phyloP scores from a whole-genome alignment of 2,329 filamentous ascomycete species.

The Talaromyces albobiverticillius region DNA sequence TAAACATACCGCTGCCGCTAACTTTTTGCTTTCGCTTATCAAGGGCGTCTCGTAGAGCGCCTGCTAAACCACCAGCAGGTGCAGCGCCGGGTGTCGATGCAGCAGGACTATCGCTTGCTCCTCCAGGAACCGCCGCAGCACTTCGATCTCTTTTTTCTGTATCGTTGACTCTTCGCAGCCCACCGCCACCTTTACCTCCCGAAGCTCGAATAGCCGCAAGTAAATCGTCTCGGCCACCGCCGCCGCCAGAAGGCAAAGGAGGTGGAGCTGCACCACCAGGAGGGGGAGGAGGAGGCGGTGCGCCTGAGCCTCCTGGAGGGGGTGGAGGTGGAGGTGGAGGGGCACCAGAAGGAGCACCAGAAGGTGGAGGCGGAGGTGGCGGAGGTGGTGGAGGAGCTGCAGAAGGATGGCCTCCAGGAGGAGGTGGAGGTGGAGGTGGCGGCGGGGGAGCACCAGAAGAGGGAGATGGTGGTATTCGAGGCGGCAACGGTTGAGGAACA shows the following conservation, averaged over 20 bases:
- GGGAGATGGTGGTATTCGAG: slow-evolving; percentile 45
- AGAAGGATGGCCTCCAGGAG: slow-evolving; percentile 27
- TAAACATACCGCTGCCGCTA: slow-evolving; percentile 81
- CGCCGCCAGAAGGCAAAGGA: slow-evolving; percentile 41
- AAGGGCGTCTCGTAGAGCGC: slow-evolving; percentile 74
- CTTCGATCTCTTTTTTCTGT: slow-evolving; percentile 48
- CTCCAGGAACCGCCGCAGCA: slow-evolving; percentile 41
- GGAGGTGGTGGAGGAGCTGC: slow-evolving; percentile 46
- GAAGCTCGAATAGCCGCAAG: slow-evolving; percentile 49
- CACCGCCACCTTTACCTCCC: slow-evolving; percentile 38
- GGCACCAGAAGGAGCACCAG: slow-evolving; percentile 58
- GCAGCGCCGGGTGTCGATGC: slow-evolving; percentile 54
- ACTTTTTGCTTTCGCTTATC: slow-evolving; percentile 90
- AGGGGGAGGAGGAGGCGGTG: slow-evolving; percentile 45
- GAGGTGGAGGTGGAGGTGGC: slow-evolving; percentile 38
- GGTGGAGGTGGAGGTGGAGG: slow-evolving; percentile 34
- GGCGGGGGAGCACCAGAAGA: slow-evolving; percentile 34
- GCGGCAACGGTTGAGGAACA: slow-evolving; percentile 40
- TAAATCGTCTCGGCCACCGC: slow-evolving; percentile 43
- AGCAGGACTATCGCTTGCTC: slow-evolving; percentile 60
- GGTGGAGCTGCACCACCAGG: slow-evolving; percentile 41
- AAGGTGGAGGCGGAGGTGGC: slow-evolving; percentile 67
- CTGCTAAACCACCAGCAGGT: slow-evolving; percentile 65
- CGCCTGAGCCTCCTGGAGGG: slow-evolving; percentile 29
- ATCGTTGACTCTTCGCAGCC: slow-evolving; percentile 45